phyloP scores from a whole-genome alignment of 2,329 filamentous ascomycete species.

The Paraphaeosphaeria sporulosa region DNA sequence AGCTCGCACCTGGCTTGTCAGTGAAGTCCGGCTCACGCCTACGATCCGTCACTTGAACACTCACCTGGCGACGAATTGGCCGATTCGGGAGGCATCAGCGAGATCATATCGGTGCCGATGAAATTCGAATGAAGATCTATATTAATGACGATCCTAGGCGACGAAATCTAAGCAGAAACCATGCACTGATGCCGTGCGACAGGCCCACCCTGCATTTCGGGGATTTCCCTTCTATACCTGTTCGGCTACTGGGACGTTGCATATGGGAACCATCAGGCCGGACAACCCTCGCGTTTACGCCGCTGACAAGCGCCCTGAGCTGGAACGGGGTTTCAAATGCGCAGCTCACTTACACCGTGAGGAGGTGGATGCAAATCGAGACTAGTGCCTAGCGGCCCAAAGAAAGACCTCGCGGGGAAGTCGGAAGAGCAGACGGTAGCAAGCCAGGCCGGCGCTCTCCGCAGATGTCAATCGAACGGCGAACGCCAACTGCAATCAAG shows the following conservation, averaged over 20 bases:
- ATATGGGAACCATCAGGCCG: constrained; percentile 37
- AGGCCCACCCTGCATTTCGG: constrained; percentile 41
- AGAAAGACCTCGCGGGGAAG: constrained; percentile 43
- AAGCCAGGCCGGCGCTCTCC: constrained; percentile 39
- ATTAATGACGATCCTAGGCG: constrained; percentile 27
- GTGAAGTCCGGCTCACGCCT: constrained; percentile 21
- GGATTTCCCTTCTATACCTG: constrained; percentile 41
- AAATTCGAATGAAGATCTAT: constrained; percentile 31
- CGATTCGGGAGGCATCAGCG: constrained; percentile 47
- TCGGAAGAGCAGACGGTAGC: constrained; percentile 39
- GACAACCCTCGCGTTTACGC: constrained; percentile 35
- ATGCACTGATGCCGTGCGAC: constrained; percentile 32
- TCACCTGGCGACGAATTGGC: constrained; percentile 45
- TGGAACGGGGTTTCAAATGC: constrained; percentile 44
- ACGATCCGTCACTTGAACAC: constrained; percentile 11
- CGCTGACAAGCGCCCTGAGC: constrained; percentile 40
- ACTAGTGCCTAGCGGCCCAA: constrained; percentile 44
- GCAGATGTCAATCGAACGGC: constrained; percentile 27
- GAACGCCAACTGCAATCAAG: constrained; percentile 23
- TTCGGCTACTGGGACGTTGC: constrained; percentile 27
- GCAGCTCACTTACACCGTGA: constrained; percentile 38
- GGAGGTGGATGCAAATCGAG: constrained; percentile 39
- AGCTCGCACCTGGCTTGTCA: constrained; percentile 33
- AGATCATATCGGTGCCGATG: constrained; percentile 40
- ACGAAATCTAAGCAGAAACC: constrained; percentile 24